phyloP scores from a whole-genome alignment of 305 asterid genomes.

The Caryopteris hybrid region DNA sequence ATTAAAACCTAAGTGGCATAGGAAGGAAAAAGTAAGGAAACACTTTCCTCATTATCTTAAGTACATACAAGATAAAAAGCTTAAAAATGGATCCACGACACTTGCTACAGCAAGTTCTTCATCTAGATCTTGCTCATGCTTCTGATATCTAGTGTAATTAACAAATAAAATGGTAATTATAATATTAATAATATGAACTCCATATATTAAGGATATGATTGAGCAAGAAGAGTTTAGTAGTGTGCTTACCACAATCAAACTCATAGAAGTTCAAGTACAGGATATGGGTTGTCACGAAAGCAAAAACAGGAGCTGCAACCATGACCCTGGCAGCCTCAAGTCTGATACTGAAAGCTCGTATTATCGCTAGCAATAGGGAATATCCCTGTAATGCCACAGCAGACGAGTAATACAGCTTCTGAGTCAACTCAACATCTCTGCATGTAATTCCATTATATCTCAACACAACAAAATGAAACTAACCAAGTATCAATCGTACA shows the following conservation, averaged over 20 bases:
- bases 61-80: not conserved
- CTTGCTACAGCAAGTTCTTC: not conserved
- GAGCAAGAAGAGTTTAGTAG: slow-evolving; percentile 9
- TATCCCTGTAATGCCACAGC: slow-evolving; percentile 62
- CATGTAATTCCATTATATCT: slow-evolving; percentile 23
- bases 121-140: not conserved
- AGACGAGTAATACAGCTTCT: slow-evolving; percentile 69
- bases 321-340: slow-evolving; percentile 75
- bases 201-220: not conserved
- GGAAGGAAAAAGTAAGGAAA: not conserved
- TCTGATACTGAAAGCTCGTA: slow-evolving; percentile 52
- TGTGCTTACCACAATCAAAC: slow-evolving; percentile 52
- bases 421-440: slow-evolving; percentile 74
- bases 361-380: slow-evolving; percentile 57
- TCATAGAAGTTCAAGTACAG: slow-evolving; percentile 62
- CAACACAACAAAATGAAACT: slow-evolving; percentile 16
- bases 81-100: not conserved
- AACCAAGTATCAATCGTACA: slow-evolving; percentile 9
- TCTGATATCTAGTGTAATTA: not conserved
- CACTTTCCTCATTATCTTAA: not conserved
- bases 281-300: slow-evolving; percentile 62
- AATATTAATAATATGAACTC: not conserved
- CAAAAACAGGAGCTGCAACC: slow-evolving; percentile 74
- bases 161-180: not conserved
- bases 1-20: not conserved